Evolutionary conservation across 2,329 filamentous ascomycete genomes (phyloP).

Genomic region (Mycosphaerella sp.): DNA sequence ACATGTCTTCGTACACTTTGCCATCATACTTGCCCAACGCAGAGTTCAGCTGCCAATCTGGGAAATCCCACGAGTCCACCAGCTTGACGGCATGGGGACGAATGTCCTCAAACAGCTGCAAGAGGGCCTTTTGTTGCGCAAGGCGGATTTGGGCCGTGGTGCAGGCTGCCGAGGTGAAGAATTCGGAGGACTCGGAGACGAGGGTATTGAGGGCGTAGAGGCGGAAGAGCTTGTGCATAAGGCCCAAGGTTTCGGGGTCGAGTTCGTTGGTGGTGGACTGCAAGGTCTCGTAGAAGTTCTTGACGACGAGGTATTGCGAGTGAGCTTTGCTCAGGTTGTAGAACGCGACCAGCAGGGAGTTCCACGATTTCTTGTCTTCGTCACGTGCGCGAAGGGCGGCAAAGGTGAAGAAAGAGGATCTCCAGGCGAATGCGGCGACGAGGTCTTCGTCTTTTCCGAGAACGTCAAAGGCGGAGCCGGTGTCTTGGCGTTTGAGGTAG

Average conservation of each 20-base stretch:
- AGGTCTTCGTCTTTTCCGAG: constrained; percentile 64
- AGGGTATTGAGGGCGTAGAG: constrained; percentile 61
- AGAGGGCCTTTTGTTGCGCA: constrained; percentile 59
- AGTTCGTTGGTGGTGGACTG: constrained; percentile 49
- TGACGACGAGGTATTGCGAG: constrained; percentile 70
- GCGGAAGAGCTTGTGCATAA: constrained; percentile 62
- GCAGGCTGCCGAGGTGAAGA: constrained; percentile 63
- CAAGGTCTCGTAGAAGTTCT: constrained; percentile 69
- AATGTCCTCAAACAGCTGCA: constrained; percentile 64
- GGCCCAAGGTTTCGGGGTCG: constrained; percentile 49
- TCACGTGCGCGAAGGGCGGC: constrained; percentile 69
- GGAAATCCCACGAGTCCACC: constrained; percentile 69
- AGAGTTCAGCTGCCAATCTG: constrained; percentile 71
- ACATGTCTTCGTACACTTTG: constrained; percentile 72
- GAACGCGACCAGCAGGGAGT: constrained; percentile 70
- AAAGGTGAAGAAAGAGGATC: constrained; percentile 66
- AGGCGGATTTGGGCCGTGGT: constrained; percentile 68
- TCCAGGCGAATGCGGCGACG: constrained; percentile 69
- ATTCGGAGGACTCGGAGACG: constrained; percentile 63
- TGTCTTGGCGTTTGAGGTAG: constrained; percentile 60
- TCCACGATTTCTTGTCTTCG: constrained; percentile 69
- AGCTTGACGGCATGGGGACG: constrained; percentile 65
- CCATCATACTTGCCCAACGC: constrained; percentile 64
- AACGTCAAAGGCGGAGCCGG: constrained; percentile 67
- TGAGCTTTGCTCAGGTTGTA: constrained; percentile 69